Conservation (phyloP, 2,329 filamentous ascomycete species). For the Aspergillus flavus region DNA sequence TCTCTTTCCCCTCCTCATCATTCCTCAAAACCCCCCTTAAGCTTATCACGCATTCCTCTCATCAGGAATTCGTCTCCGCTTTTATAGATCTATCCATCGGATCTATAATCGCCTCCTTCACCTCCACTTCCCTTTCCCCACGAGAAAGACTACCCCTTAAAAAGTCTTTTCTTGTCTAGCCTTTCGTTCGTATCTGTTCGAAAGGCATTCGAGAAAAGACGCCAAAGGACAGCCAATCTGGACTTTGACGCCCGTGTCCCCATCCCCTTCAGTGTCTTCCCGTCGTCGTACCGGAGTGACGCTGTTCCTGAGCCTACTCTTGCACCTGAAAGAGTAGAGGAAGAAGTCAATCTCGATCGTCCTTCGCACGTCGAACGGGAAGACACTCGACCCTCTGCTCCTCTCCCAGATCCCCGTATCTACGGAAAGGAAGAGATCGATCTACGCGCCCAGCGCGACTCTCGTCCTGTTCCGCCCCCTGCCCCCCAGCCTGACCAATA, state of each 20-base stretch:
- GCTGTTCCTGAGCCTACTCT: slow-evolving; percentile 67
- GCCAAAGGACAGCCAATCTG: slow-evolving; percentile 88
- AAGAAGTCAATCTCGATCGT: slow-evolving; percentile 76
- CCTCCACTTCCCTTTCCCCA: slow-evolving; percentile 18
- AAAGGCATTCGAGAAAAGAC: slow-evolving; percentile 69
- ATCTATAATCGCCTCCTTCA: slow-evolving; percentile 24
- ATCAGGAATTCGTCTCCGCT: slow-evolving; percentile 24
- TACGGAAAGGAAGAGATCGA: slow-evolving; percentile 84
- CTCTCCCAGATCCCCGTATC: slow-evolving; percentile 67
- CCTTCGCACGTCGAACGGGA: slow-evolving; percentile 93
- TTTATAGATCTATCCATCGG: slow-evolving; percentile 25
- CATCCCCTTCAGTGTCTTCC: slow-evolving; percentile 99
- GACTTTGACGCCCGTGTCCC: slow-evolving; percentile 99
- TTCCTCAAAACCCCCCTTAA: slow-evolving; percentile 8
- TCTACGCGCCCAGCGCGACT: slow-evolving; percentile 64
- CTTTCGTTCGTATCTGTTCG: slow-evolving; percentile 50
- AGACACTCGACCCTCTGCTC: slow-evolving; percentile 77
- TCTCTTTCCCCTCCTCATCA: slow-evolving; percentile 18
- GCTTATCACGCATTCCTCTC: slow-evolving; percentile 21
- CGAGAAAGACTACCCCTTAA: slow-evolving; percentile 42
- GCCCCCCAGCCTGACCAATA: slow-evolving; percentile 10
- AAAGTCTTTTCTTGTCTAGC: slow-evolving; percentile 53
- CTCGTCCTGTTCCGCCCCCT: slow-evolving; percentile 45
- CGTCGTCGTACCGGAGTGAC: slow-evolving; percentile 89
- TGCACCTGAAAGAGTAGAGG: slow-evolving; percentile 73